Base-by-base conservation (phyloP, 1,139 yeast species). In the Geotrichum australiense region DNA sequence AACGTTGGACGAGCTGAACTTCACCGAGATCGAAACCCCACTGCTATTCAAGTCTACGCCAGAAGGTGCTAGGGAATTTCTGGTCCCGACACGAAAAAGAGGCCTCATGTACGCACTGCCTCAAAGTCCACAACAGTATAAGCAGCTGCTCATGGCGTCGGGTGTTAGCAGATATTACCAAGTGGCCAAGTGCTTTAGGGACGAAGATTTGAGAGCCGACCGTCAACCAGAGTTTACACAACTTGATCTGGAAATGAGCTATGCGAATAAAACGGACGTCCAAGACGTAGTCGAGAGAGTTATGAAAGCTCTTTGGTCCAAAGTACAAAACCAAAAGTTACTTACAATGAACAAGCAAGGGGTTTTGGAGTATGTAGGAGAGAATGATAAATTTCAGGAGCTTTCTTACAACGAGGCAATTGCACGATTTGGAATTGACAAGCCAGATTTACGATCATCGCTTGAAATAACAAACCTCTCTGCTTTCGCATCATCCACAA, bases 151-250 rank as follows among this genome's bases (percentile, higher is more conserved):
- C 32, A 91, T 91, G 91, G 94, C 96, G 3, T 80, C 95, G 30
- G 99, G 98, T 0, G 76, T 93, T 35, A 73, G 82, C 41, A 72
- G 75, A 38, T 91, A 91, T 62, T 91, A 78, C 59, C 98, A 91
- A 61, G 69, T 93, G 39, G 98, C 98, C 3, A 79, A 76, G 53
- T 91, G 99, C 58, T 91, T 91, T 59, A 72, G 98, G 50, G 98
- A 93, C 59, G 99, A 91, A 59, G 97, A 93, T 62, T 71, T 93
- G 49, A 71, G 98, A 46, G 80, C 89, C 3, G 98, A 91, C 60
- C 74, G 99, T 59, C 99, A 91, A 62, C 97, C 97, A 0, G 98
- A 93, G 59, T 93, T 91, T 57, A 91, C 98, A 0, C 99, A 91
- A 61, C 68, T 93, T 14, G 99, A 91, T 68, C 55, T 93, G 63